A percentile compares a stretch with the other conserved stretches of the same genome.
phyloP scores from a whole-genome alignment of 257 asterid genomes.

The Oldenlandia corymbosa region DNA sequence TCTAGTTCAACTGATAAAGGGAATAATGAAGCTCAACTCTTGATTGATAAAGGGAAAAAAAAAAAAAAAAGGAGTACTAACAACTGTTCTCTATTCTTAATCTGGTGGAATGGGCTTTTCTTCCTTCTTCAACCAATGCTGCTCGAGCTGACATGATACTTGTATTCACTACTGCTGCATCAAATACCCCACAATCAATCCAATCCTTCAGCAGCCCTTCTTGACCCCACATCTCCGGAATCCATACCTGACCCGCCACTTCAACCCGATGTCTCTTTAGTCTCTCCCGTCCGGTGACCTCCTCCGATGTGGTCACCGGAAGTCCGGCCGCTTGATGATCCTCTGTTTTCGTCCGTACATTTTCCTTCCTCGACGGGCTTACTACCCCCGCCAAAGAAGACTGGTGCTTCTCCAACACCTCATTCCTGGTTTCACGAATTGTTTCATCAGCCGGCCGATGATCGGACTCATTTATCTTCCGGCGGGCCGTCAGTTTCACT shows the following conservation, averaged over 20 bases:
- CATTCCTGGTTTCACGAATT: neutral
- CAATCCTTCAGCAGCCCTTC: conserved; percentile 70
- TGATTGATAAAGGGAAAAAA: neutral
- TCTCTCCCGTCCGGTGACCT: conserved; percentile 54
- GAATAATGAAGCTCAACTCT: neutral
- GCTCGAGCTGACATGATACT: conserved; percentile 58
- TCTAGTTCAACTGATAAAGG: neutral
- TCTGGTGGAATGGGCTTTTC: conserved; percentile 32
- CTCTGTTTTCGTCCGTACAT: neutral
- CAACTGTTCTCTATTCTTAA: conserved; percentile 38
- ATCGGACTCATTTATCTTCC: neutral
- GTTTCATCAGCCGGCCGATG: neutral
- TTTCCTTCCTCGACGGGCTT: neutral
- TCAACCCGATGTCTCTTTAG: conserved; percentile 73
- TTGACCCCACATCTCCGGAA: conserved; percentile 91
- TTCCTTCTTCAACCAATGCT: conserved; percentile 50
- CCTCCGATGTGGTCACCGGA: conserved; percentile 2
- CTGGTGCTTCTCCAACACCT: neutral
- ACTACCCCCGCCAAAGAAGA: conserved; percentile 6
- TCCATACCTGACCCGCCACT: conserved; percentile 82
- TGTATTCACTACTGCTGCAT: conserved; percentile 42
- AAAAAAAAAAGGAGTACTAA: conserved; percentile 4
- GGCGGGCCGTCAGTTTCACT: neutral
- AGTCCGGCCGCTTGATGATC: neutral
- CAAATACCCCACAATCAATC: conserved; percentile 69